phyloP scores from a whole-genome alignment of 129 eudicot species.

The Dittrichia graveolens region DNA sequence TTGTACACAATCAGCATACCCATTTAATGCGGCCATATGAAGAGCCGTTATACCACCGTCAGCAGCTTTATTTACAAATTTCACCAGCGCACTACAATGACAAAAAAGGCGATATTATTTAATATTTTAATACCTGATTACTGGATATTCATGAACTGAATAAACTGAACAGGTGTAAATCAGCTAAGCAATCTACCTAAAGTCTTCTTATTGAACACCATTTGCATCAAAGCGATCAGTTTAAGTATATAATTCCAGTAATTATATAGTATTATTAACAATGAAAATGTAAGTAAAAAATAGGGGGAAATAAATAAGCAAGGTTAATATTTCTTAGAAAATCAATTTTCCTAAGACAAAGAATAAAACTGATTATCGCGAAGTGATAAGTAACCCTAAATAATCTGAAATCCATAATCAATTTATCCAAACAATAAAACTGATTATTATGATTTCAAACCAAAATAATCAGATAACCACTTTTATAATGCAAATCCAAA shows the following conservation, averaged over 20 bases:
- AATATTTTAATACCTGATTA: background rate
- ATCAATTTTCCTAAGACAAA: background rate
- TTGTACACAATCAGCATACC: slow-evolving; percentile 87
- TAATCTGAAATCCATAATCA: background rate
- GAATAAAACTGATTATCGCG: background rate
- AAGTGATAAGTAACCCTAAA: background rate
- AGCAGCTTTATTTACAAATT: slow-evolving; percentile 90
- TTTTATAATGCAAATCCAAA: background rate
- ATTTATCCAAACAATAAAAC: background rate
- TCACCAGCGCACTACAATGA: slow-evolving; percentile 74
- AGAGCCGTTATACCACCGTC: slow-evolving; percentile 98
- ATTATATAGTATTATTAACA: slow-evolving; percentile 3
- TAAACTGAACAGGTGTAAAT: slow-evolving; percentile 11
- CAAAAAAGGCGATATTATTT: slow-evolving; percentile 13
- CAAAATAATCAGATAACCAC: background rate
- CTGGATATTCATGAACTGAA: slow-evolving; percentile 4
- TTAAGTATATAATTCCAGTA: background rate
- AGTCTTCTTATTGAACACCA: too few species aligned
- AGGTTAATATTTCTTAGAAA: background rate
- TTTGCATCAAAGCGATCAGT: too few species aligned
- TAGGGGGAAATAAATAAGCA: background rate
- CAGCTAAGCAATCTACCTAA: too few species aligned
- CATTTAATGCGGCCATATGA: slow-evolving; percentile 97
- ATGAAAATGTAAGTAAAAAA: background rate
- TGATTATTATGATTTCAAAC: background rate